Evolutionary conservation across 176 grass and related monocot species (phyloP).

Genomic region (Oryza punctata): DNA sequence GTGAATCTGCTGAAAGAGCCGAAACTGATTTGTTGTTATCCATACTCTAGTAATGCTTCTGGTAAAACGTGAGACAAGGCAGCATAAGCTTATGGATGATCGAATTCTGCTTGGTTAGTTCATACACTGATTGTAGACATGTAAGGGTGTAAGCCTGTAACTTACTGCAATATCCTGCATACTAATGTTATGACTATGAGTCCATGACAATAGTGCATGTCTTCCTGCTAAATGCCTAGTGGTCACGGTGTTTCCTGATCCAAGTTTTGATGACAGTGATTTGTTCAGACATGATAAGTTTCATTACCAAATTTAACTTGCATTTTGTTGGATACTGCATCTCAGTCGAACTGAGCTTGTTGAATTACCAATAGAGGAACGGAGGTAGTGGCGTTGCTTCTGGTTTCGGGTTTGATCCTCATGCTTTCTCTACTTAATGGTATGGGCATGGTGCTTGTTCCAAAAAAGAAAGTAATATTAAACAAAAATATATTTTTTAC

Average conservation of each 20-base stretch:
- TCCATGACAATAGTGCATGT: neutral
- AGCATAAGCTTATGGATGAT: neutral
- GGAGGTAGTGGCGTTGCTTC: no score
- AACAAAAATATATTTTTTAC: no score
- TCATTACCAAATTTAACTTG: no score
- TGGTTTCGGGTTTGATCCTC: no score
- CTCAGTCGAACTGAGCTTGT: no score
- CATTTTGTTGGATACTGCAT: no score
- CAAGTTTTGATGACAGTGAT: no score
- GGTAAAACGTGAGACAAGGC: neutral
- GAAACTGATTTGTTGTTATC: neutral
- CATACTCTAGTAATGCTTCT: neutral
- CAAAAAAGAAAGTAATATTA: no score
- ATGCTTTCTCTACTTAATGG: no score
- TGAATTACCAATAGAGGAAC: no score
- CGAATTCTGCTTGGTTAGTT: neutral
- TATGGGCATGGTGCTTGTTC: no score
- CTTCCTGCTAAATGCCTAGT: slow-evolving; percentile 2
- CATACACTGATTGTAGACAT: neutral
- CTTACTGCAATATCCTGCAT: neutral
- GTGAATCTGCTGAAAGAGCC: neutral
- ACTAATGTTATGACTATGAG: neutral
- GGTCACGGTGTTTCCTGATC: neutral
- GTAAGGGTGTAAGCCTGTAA: neutral
- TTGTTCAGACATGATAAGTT: no score